Base-by-base conservation (phyloP, 139 green algal genomes). In the Chlorella sp. region DNA sequence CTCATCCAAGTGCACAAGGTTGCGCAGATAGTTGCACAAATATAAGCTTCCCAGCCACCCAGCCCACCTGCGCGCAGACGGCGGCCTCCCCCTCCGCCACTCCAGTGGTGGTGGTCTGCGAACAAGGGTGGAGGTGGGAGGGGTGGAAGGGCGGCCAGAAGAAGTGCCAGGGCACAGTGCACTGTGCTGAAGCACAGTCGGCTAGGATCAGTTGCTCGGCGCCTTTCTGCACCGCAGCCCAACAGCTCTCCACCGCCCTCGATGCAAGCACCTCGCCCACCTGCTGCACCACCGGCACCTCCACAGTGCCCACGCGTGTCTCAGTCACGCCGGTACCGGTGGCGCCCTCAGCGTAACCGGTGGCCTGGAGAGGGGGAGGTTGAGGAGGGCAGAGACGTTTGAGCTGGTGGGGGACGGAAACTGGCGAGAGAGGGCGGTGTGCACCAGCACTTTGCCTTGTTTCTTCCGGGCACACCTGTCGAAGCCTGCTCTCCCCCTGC, bases 231-330 rank as follows among this genome's bases (percentile, higher is more conserved):
- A 20, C 2, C 5, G 0, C 32, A 18, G 1, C 68, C n/a, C n/a
- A n/a, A n/a, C n/a, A n/a, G n/a, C n/a, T n/a, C n/a, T n/a, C n/a
- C n/a, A n/a, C n/a, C n/a, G n/a, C n/a, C n/a, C n/a, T n/a, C n/a
- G n/a, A n/a, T n/a, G n/a, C n/a, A n/a, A n/a, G n/a, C n/a, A n/a
- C n/a, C 30, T 36, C 9, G 13, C 25, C 20, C 36, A 51, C 68
- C 68, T 55, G 70, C 70, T 78, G 70, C 70, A 78, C 39, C n/a
- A 56, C 69, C 23, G 69, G 69, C 69, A 76, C 69, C 7, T 36
- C 70, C 39, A 60, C 26, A 3, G 70, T 78, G 70, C 15, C 36
- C 18, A 21, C 34, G 68, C 70, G 70, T 25, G 70, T 60, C 70
- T 78, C 70, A 39, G 68, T 55, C 16, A 26, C 69, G 69, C 34